These are phyloP conservation scores for Ammopiptanthus mongolicus DNA, from an alignment of 306 rosid genomes.

Conservation along the genomic window DNA sequence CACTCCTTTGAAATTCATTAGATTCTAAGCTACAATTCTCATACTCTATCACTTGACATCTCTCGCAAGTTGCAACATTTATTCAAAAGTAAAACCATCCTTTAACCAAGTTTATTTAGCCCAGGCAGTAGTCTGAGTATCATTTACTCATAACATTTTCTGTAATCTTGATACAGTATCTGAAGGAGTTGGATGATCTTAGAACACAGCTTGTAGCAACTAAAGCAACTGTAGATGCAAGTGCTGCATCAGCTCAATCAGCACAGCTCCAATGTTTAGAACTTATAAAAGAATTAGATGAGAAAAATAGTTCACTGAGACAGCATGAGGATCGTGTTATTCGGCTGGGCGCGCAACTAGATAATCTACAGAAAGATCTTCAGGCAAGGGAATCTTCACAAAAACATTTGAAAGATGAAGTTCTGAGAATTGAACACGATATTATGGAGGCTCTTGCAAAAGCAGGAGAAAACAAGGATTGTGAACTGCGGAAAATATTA, in stretches of 20 bases:
- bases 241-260: slow-evolving; percentile 81
- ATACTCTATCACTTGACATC: background rate
- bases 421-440: slow-evolving; percentile 74
- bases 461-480: slow-evolving; percentile 60
- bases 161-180: slow-evolving; percentile 47
- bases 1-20: background rate
- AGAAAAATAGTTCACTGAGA: slow-evolving; percentile 62
- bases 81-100: background rate
- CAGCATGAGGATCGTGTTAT: slow-evolving; percentile 72
- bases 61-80: background rate
- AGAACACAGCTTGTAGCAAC: slow-evolving; percentile 61
- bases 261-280: slow-evolving; percentile 64
- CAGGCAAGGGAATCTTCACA: slow-evolving; percentile 85
- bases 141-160: slow-evolving; percentile 4
- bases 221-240: slow-evolving; percentile 76
- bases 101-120: background rate
- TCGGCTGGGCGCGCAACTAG: slow-evolving; percentile 79
- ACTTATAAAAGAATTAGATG: slow-evolving; percentile 72
- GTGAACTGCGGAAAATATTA: slow-evolving; percentile 67
- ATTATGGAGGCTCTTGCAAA: slow-evolving; percentile 73
- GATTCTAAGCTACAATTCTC: background rate
- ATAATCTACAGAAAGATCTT: slow-evolving; percentile 75
- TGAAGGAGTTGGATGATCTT: slow-evolving; percentile 73
- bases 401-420: slow-evolving; percentile 82
- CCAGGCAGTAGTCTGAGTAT: background rate